A percentile compares a stretch with the other conserved stretches of the same genome.
Evolutionary conservation across 2,329 filamentous ascomycete species (phyloP).

Genomic region (Immersiporthe knoxdaviesiana): DNA sequence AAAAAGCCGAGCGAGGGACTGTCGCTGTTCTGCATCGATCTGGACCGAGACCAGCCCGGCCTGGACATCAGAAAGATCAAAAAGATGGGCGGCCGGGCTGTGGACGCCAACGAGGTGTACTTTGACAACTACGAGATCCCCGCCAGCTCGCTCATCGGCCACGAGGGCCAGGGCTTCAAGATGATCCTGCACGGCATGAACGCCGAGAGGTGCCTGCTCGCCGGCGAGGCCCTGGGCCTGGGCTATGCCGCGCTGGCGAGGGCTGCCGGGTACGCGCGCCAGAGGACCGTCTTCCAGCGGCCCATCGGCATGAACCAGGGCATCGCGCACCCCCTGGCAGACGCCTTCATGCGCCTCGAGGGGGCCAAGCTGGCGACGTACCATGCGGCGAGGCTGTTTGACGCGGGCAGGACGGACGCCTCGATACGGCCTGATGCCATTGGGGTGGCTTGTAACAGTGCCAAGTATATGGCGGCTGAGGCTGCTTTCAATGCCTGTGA

Average conservation of each 20-base stretch:
- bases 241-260: slow-evolving; percentile 72
- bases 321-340: slow-evolving; percentile 67
- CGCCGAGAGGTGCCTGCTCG: slow-evolving; percentile 74
- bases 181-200: slow-evolving; percentile 82
- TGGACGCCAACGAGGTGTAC: slow-evolving; percentile 87
- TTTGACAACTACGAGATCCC: slow-evolving; percentile 78
- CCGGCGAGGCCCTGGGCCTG: slow-evolving; percentile 78
- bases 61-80: slow-evolving; percentile 73
- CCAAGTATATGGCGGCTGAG: slow-evolving; percentile 71
- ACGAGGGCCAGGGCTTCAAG: slow-evolving; percentile 77
- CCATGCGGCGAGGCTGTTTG: slow-evolving; percentile 66
- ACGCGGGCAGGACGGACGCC: slow-evolving; percentile 53
- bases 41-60: slow-evolving; percentile 62
- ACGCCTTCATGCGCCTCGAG: slow-evolving; percentile 67
- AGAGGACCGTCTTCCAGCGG: slow-evolving; percentile 67
- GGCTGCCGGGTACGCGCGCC: slow-evolving; percentile 67
- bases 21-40: slow-evolving; percentile 79
- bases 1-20: slow-evolving; percentile 74
- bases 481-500: slow-evolving; percentile 66
- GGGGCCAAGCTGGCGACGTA: slow-evolving; percentile 68
- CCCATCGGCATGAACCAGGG: slow-evolving; percentile 69
- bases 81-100: slow-evolving; percentile 83
- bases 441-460: slow-evolving; percentile 69
- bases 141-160: slow-evolving; percentile 66
- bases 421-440: slow-evolving; percentile 58